phyloP scores from a whole-genome alignment of 106 monocot genomes.

The Allium cepa region DNA sequence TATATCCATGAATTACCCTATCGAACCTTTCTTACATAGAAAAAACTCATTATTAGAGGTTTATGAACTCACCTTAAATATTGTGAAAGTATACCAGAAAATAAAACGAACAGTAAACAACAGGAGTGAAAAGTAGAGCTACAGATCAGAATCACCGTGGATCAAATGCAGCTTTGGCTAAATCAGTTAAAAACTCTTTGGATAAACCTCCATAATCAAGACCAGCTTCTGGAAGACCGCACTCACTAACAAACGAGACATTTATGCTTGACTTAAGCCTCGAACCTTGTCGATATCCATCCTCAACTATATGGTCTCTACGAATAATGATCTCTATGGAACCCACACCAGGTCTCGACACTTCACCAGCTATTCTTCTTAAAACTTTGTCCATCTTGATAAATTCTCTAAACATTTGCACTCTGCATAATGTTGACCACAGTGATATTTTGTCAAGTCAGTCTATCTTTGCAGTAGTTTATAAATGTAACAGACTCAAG shows the following conservation, averaged over 20 bases:
- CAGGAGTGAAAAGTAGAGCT: neutral
- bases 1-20: neutral
- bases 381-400: too few relatives aligned
- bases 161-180: constrained; percentile 66
- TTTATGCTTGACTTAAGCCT: constrained; percentile 68
- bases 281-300: constrained; percentile 78
- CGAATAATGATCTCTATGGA: constrained; percentile 68
- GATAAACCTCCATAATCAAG: constrained; percentile 92
- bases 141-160: constrained; percentile 53
- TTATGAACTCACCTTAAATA: too few relatives aligned
- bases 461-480: too few relatives aligned
- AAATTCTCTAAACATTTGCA: too few relatives aligned
- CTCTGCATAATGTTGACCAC: too few relatives aligned
- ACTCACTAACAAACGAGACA: constrained; percentile 84
- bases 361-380: constrained; percentile 54
- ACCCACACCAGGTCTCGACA: constrained; percentile 41
- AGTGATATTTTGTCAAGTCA: too few relatives aligned
- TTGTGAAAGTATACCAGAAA: too few relatives aligned
- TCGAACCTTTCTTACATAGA: too few relatives aligned
- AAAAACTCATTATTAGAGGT: too few relatives aligned
- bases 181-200: constrained; percentile 94
- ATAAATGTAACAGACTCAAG: too few relatives aligned
- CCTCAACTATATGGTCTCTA: constrained; percentile 80
- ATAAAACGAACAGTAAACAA: too few relatives aligned
- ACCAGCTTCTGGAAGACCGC: constrained; percentile 91